Percentiles rank a stretch among this genome's conserved stretches.
phyloP scores from a whole-genome alignment of 441 rosid species.

The Syzygium syzygioides region DNA sequence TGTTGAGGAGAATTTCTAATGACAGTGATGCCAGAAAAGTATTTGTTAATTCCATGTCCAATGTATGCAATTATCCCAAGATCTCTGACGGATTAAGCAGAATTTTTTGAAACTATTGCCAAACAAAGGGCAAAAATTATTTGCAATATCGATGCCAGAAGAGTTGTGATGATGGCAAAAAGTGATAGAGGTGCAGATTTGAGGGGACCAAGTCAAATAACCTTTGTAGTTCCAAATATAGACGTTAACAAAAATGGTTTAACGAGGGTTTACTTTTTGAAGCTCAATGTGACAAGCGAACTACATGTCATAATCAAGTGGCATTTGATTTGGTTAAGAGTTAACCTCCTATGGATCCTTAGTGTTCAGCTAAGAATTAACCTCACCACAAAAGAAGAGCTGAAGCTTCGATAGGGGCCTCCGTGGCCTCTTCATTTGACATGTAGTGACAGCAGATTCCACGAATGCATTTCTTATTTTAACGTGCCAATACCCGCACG shows the following conservation, averaged over 20 bases:
- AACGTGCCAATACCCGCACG: no score
- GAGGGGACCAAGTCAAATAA: neutral
- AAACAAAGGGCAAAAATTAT: neutral
- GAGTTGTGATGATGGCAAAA: neutral
- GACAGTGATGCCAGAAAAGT: no score
- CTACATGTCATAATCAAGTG: neutral
- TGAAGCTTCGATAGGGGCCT: no score
- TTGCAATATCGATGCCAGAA: neutral
- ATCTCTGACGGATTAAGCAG: neutral
- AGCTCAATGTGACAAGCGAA: neutral
- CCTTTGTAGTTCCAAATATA: neutral
- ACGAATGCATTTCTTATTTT: no score
- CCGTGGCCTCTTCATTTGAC: fast-evolving
- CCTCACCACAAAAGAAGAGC: no score
- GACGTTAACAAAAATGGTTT: neutral
- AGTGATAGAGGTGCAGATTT: fast-evolving
- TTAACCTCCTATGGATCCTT: no score
- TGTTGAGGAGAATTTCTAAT: neutral
- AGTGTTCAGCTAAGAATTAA: no score
- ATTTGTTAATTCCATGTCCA: neutral
- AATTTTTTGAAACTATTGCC: neutral
- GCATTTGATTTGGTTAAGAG: neutral
- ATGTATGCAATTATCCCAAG: neutral
- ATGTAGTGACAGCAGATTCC: fast-evolving
- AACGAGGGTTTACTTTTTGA: neutral